Conservation (phyloP, 306 rosid species). For the Castanea sativa region DNA sequence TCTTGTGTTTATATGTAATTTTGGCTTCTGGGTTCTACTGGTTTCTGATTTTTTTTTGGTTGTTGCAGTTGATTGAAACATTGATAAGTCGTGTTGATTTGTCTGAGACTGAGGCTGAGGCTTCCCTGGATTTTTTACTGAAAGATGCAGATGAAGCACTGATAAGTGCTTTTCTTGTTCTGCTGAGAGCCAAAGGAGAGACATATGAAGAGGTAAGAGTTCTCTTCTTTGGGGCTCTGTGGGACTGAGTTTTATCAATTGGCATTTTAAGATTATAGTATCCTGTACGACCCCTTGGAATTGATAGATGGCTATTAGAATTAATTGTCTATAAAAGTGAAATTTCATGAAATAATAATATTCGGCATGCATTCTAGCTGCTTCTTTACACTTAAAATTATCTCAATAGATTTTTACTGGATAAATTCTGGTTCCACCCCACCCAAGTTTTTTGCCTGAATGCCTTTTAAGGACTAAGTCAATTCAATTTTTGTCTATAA, state of each 20-base stretch:
- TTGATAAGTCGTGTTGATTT: slow-evolving; percentile 59
- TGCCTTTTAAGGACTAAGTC: too few species aligned
- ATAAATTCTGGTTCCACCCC: too few species aligned
- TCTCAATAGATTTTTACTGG: too few species aligned
- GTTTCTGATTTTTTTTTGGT: neutral
- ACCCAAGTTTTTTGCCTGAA: too few species aligned
- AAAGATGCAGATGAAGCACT: slow-evolving; percentile 64
- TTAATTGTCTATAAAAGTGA: too few species aligned
- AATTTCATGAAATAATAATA: too few species aligned
- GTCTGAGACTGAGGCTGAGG: slow-evolving; percentile 70
- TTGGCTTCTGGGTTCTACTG: neutral
- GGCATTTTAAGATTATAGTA: too few species aligned
- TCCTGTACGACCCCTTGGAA: too few species aligned
- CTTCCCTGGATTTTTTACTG: slow-evolving; percentile 62
- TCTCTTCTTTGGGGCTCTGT: neutral
- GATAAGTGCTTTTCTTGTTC: slow-evolving; percentile 86
- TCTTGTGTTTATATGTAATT: neutral
- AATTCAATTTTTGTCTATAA: too few species aligned
- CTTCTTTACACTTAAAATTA: too few species aligned
- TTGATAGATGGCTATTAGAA: too few species aligned
- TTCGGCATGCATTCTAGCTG: too few species aligned
- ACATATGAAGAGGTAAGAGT: slow-evolving; percentile 76
- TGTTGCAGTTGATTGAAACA: slow-evolving; percentile 67
- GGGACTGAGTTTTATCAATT: neutral
- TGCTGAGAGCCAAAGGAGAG: slow-evolving; percentile 90